phyloP scores from a whole-genome alignment of 2,329 filamentous ascomycete genomes.

The Diaporthe sp. region DNA sequence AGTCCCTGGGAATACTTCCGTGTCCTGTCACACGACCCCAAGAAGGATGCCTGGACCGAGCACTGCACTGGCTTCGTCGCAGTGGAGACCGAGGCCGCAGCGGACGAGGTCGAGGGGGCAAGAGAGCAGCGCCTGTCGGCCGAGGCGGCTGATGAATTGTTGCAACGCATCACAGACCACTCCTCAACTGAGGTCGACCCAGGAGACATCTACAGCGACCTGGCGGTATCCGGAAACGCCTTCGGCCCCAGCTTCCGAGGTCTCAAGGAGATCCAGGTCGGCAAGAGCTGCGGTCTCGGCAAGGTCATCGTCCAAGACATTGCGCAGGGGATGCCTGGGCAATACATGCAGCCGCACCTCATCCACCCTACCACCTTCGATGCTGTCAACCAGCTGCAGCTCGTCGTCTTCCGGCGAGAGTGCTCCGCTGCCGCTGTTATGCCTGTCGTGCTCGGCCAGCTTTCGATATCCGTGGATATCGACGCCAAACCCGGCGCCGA shows the following conservation, averaged over 20 bases:
- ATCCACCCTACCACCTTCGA: constrained; percentile 24
- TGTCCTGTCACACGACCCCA: constrained; percentile 6
- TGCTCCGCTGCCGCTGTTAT: constrained; percentile 31
- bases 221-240: constrained; percentile 17
- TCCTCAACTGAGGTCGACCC: not conserved
- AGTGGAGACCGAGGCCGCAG: not conserved
- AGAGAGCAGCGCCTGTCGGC: not conserved
- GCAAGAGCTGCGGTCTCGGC: not conserved
- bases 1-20: constrained; percentile 25
- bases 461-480: constrained; percentile 31
- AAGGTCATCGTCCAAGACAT: constrained; percentile 3
- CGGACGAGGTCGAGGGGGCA: constrained; percentile 7
- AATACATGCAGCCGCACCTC: constrained; percentile 16
- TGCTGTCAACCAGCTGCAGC: constrained; percentile 17
- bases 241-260: constrained; percentile 24
- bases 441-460: constrained; percentile 29
- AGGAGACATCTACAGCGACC: not conserved
- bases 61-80: not conserved
- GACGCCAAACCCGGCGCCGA: constrained; percentile 28
- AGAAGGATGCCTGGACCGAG: constrained; percentile 7
- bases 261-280: not conserved
- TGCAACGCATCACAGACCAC: not conserved
- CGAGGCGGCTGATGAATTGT: not conserved
- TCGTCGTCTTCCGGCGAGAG: constrained; percentile 27
- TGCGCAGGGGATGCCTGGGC: constrained; percentile 5